These are phyloP conservation scores for Marasmius sp. DNA, from an alignment of 1,284 basidiomycete species.

Conservation along the genomic window DNA sequence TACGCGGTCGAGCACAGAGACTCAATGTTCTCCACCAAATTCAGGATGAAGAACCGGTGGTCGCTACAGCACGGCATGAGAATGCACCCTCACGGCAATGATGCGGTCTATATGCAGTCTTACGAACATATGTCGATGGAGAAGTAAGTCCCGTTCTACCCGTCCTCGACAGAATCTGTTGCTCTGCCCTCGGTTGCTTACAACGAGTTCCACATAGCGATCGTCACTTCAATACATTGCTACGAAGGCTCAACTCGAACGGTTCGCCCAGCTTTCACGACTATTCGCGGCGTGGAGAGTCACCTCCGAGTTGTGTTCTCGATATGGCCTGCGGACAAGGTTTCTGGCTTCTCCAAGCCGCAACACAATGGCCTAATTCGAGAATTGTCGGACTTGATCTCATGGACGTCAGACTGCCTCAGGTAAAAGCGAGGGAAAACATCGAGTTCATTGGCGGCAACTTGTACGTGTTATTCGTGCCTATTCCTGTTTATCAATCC, in stretches of 20 bases:
- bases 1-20: conserved; percentile 1
- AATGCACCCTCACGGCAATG: conserved; percentile 50
- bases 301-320: conserved; percentile 54
- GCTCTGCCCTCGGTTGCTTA: conserved; percentile 13
- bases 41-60: conserved; percentile 22
- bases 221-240: conserved; percentile 48
- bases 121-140: conserved; percentile 59
- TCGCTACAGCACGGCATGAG: conserved; percentile 40
- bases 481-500: conserved; percentile 10
- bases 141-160: conserved; percentile 43
- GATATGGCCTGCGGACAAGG: conserved; percentile 75
- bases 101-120: conserved; percentile 63
- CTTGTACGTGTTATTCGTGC: conserved; percentile 49
- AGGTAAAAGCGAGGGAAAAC: conserved; percentile 41
- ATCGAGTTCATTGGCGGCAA: conserved; percentile 59
- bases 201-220: conserved; percentile 42
- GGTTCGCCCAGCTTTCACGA: conserved; percentile 59
- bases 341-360: conserved; percentile 60
- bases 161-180: neutral
- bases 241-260: conserved; percentile 48
- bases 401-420: conserved; percentile 47
- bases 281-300: conserved; percentile 36
- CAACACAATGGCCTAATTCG: conserved; percentile 55
- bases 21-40: neutral
- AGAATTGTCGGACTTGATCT: conserved; percentile 66